Evolutionary conservation across 306 rosid genomes (phyloP), one percentile per base, ranked within the genome.

Genomic region (Arachis hypogaea): DNA sequence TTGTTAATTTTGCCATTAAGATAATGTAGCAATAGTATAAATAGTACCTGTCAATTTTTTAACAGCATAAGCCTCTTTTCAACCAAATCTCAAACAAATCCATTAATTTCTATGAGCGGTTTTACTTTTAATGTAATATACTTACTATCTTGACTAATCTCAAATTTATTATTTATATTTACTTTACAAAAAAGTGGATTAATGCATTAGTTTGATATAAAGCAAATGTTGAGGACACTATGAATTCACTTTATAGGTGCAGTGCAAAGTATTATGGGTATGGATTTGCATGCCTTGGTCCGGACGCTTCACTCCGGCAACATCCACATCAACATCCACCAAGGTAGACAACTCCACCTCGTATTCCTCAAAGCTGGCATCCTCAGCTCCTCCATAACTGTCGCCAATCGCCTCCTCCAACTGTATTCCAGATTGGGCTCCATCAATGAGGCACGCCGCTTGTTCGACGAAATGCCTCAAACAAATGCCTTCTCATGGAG

Each of bases 391-490:
- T 42, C 71, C 16, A 77, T 89, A 46, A 54, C 80, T 1, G 54
- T 85, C 0, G 91, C 85, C 52, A 92, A 92, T 76, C 87, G 89
- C 60, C 89, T 92, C 58, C 82, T 92, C 11, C 97, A 83, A 5
- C n/a, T 86, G 56, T 92, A 92, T 7, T 70, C 45, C 1, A 72
- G 87, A 65, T 60, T 80, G 0, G 87, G 85, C 40, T n/a, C 55
- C 69, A 46, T 85, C 72, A 47, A 29, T 0, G 88, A 90, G 4
- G 87, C 89, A 16, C 52, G 68, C 61, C 16, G 80, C 49, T 10
- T 91, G 86, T 91, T 91, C 28, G 86, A 82, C 9, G 97, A 91
- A 52, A 86, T 91, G 88, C 85, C 92, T 28, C 84, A 68, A 0
- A 78, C 77, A 61, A 89, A 89, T 59, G 44, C 81, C 52, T 91